phyloP scores from a whole-genome alignment of 495 filamentous ascomycete species.

The Hamigera avellanea region DNA sequence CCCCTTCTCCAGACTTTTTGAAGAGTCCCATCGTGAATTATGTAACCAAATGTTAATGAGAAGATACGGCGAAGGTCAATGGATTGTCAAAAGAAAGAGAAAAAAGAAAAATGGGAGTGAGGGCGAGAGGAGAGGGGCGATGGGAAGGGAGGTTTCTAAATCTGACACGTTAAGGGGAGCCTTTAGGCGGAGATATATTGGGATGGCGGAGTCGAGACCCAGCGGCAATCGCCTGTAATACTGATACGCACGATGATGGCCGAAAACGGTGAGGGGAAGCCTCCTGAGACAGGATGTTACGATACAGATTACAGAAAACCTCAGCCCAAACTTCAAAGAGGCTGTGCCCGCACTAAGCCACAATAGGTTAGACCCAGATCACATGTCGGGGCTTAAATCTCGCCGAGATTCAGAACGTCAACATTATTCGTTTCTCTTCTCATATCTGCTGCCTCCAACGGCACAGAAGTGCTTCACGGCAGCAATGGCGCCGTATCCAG shows the following conservation, averaged over 20 bases:
- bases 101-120: slow-evolving; percentile 3
- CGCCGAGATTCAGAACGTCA: neutral
- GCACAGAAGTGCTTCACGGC: slow-evolving; percentile 2
- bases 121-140: neutral
- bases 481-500: slow-evolving; percentile 54
- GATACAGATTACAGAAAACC: neutral
- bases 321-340: neutral
- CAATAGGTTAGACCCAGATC: neutral
- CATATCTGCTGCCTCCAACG: neutral
- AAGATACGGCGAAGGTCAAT: too few relatives aligned
- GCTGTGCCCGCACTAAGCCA: neutral
- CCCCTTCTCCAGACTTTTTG: slow-evolving; percentile 52
- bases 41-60: too few relatives aligned
- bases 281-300: neutral
- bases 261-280: neutral
- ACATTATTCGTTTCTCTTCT: neutral
- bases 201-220: neutral
- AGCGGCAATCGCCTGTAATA: neutral
- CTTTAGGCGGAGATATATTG: slow-evolving; percentile 6
- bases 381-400: too few relatives aligned
- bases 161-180: slow-evolving; percentile 13
- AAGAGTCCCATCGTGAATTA: slow-evolving; percentile 45
- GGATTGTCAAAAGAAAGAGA: slow-evolving; percentile 2
- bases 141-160: too few relatives aligned
- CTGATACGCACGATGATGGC: neutral